These are phyloP conservation scores for Fusarium equiseti DNA, from an alignment of 2,329 filamentous ascomycete species.

Conservation along the genomic window DNA sequence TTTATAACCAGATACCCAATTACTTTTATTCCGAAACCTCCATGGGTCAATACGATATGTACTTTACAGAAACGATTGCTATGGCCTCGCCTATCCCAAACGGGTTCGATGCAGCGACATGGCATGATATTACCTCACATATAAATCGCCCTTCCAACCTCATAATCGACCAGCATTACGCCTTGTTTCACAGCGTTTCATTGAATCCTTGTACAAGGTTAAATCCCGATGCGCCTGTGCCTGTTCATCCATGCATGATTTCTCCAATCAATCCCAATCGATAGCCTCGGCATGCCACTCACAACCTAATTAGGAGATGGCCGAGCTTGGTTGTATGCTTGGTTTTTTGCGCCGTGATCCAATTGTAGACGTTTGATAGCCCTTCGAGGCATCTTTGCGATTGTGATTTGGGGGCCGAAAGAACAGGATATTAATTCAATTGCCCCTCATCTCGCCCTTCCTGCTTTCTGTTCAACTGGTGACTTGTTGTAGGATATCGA, in stretches of 20 bases:
- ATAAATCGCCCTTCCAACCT: background rate
- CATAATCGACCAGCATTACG: background rate
- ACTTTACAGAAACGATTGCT: too few relatives aligned
- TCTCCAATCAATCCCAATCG: background rate
- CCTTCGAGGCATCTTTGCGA: too few relatives aligned
- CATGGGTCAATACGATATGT: too few relatives aligned
- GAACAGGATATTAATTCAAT: too few relatives aligned
- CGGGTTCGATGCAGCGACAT: background rate
- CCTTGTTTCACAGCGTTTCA: background rate
- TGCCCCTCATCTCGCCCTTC: background rate
- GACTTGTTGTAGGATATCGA: too few relatives aligned
- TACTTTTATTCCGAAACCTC: too few relatives aligned
- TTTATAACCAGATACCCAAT: too few relatives aligned
- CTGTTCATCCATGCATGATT: background rate
- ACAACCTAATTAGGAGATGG: background rate
- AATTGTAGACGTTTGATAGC: background rate
- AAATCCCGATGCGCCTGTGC: too few relatives aligned
- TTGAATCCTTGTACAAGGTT: background rate
- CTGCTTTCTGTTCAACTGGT: too few relatives aligned
- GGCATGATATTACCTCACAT: background rate
- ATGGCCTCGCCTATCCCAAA: background rate
- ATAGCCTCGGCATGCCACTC: background rate
- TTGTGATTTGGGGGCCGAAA: background rate
- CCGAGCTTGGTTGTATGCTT: background rate
- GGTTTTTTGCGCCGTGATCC: too few relatives aligned